Evolutionary conservation across 164 flowering plant species (phyloP).

Genomic region (Euptelea pleiosperma): DNA sequence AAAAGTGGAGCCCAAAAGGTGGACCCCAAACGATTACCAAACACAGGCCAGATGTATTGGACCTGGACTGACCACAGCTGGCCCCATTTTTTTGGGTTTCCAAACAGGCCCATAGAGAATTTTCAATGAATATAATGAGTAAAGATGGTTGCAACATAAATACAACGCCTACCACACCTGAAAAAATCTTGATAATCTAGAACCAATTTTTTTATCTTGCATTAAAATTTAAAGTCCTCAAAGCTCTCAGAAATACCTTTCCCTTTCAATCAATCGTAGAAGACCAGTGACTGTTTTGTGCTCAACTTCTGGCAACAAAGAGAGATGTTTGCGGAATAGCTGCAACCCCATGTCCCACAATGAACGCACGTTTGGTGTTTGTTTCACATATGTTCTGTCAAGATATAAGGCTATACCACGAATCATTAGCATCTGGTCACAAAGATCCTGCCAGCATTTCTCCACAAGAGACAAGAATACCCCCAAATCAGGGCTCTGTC

Average conservation of each 20-base stretch:
- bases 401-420: slow-evolving; percentile 95
- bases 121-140: too few relatives aligned
- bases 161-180: too few relatives aligned
- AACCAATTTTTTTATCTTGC: too few relatives aligned
- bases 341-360: slow-evolving; percentile 99
- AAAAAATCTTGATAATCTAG: too few relatives aligned
- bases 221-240: too few relatives aligned
- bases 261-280: slow-evolving; percentile 85
- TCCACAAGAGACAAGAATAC: slow-evolving; percentile 89
- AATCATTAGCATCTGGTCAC: slow-evolving; percentile 96
- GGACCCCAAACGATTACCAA: too few relatives aligned
- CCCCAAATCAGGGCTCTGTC: slow-evolving; percentile 90
- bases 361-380: slow-evolving; percentile 74
- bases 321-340: slow-evolving; percentile 88
- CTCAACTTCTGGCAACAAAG: slow-evolving; percentile 83
- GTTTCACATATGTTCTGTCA: slow-evolving; percentile 94
- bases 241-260: slow-evolving; percentile 57
- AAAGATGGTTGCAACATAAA: too few relatives aligned
- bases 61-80: too few relatives aligned
- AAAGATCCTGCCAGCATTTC: slow-evolving; percentile 97
- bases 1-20: too few relatives aligned
- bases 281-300: slow-evolving; percentile 97
- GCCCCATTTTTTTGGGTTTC: too few relatives aligned
- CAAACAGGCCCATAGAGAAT: too few relatives aligned
- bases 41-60: too few relatives aligned